Evolutionary conservation across 768 basidiomycete species (phyloP).

Genomic region (Hemileccinum impolitum): DNA sequence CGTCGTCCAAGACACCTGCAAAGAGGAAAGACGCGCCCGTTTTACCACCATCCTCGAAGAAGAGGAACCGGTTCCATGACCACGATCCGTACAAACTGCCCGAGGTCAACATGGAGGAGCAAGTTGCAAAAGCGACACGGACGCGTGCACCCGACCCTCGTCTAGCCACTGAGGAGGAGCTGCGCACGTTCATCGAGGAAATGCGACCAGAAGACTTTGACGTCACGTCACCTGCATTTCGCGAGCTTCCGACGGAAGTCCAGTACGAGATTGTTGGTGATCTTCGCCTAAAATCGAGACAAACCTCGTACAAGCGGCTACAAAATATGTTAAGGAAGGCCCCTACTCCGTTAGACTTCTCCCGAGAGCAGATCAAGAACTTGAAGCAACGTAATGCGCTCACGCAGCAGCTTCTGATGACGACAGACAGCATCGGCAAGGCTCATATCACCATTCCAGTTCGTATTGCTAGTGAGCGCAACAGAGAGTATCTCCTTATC

Average conservation of each 20-base stretch:
- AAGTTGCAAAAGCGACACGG: constrained; percentile 58
- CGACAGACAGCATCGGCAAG: constrained; percentile 90
- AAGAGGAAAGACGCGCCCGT: constrained; percentile 26
- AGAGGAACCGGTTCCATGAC: constrained; percentile 64
- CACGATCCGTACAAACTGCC: constrained; percentile 95
- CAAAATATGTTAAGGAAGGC: constrained; percentile 85
- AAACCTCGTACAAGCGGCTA: constrained; percentile 87
- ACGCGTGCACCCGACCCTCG: constrained; percentile 77
- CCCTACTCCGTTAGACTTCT: constrained; percentile 88
- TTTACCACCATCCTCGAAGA: constrained; percentile 49
- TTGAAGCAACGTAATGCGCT: constrained; percentile 84
- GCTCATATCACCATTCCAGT: constrained; percentile 88
- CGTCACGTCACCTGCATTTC: constrained; percentile 83
- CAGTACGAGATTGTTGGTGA: constrained; percentile 99
- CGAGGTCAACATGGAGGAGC: constrained; percentile 66
- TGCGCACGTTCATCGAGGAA: constrained; percentile 89
- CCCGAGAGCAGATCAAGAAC: constrained; percentile 91
- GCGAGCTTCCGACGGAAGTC: constrained; percentile 89
- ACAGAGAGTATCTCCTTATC: constrained; percentile 90
- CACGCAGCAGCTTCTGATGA: constrained; percentile 88
- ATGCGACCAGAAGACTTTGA: constrained; percentile 97
- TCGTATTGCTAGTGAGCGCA: constrained; percentile 92
- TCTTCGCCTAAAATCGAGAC: constrained; percentile 88
- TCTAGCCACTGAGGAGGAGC: constrained; percentile 93
- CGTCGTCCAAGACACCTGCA: constrained; percentile 51